Percentiles rank a stretch among this genome's conserved stretches.
Evolutionary conservation across 2,329 filamentous ascomycete species (phyloP).

Genomic region (Botrytis medusae): DNA sequence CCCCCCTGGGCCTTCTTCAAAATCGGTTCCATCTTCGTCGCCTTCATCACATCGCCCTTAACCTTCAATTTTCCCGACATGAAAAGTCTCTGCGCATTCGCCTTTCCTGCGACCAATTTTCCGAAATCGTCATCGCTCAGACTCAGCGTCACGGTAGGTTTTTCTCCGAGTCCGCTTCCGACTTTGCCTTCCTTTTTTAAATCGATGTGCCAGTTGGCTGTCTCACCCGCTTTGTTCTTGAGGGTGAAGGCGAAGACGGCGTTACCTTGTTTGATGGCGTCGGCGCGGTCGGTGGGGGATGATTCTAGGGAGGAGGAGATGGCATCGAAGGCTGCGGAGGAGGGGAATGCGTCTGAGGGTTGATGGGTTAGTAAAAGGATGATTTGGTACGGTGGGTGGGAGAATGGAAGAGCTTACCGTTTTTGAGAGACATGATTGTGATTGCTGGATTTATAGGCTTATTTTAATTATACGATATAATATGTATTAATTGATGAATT

Average conservation of each 20-base stretch:
- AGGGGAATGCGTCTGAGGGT: constrained; percentile 72
- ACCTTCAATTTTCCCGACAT: constrained; percentile 99
- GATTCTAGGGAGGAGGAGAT: constrained; percentile 72
- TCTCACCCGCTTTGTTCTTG: constrained; percentile 81
- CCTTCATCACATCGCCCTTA: constrained; percentile 98
- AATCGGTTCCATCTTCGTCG: constrained; percentile 77
- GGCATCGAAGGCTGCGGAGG: constrained; percentile 86
- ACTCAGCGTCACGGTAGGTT: constrained; percentile 83
- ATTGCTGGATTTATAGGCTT: not conserved
- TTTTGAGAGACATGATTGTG: constrained; percentile 19
- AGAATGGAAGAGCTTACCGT: not conserved
- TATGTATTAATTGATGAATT: not conserved
- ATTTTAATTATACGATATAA: too few species aligned
- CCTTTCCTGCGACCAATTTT: constrained; percentile 79
- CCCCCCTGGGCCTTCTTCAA: constrained; percentile 17
- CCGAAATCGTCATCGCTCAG: constrained; percentile 86
- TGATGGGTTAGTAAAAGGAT: not conserved
- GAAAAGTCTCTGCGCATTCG: constrained; percentile 87
- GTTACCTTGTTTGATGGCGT: constrained; percentile 84
- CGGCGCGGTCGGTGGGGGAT: constrained; percentile 73
- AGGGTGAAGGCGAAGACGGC: constrained; percentile 89
- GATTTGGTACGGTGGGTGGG: not conserved
- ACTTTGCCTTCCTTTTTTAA: constrained; percentile 87
- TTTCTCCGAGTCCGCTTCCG: constrained; percentile 72
- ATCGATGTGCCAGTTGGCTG: constrained; percentile 90